Conservation (phyloP, 345 rosid species). For the Draba incana region DNA sequence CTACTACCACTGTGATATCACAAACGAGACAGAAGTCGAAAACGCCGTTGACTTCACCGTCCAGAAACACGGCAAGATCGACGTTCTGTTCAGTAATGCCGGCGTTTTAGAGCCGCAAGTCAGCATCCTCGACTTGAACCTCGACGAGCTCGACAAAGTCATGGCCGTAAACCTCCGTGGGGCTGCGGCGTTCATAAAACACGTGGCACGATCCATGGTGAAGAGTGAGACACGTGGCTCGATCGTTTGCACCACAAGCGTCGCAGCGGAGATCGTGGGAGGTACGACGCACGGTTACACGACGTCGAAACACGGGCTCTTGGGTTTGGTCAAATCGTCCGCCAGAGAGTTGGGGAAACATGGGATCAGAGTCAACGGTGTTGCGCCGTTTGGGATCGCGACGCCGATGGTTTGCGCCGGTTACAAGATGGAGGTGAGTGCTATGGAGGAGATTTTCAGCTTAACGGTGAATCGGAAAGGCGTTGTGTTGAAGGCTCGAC, state of each 20-base stretch:
- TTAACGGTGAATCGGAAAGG: not conserved
- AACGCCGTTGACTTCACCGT: constrained; percentile 51
- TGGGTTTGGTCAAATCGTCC: constrained; percentile 64
- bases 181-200: constrained; percentile 65
- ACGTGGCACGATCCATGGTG: constrained; percentile 70
- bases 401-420: constrained; percentile 60
- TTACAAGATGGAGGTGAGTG: constrained; percentile 40
- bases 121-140: constrained; percentile 58
- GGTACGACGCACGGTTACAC: constrained; percentile 56
- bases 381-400: constrained; percentile 70
- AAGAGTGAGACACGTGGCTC: constrained; percentile 55
- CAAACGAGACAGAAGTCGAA: constrained; percentile 64
- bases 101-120: not conserved
- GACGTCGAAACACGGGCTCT: constrained; percentile 63
- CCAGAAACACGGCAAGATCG: constrained; percentile 54
- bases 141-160: constrained; percentile 51
- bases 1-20: constrained; percentile 63
- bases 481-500: constrained; percentile 13
- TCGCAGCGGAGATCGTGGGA: constrained; percentile 56
- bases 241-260: constrained; percentile 67
- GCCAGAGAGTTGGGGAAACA: constrained; percentile 73
- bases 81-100: constrained; percentile 71
- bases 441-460: constrained; percentile 46
- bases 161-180: constrained; percentile 71
- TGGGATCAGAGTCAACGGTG: constrained; percentile 74